A percentile compares a stretch with the other conserved stretches of the same genome.
These are phyloP conservation scores for Aquilaria yunnanensis DNA, from an alignment of 345 rosid species.

Conservation along the genomic window DNA sequence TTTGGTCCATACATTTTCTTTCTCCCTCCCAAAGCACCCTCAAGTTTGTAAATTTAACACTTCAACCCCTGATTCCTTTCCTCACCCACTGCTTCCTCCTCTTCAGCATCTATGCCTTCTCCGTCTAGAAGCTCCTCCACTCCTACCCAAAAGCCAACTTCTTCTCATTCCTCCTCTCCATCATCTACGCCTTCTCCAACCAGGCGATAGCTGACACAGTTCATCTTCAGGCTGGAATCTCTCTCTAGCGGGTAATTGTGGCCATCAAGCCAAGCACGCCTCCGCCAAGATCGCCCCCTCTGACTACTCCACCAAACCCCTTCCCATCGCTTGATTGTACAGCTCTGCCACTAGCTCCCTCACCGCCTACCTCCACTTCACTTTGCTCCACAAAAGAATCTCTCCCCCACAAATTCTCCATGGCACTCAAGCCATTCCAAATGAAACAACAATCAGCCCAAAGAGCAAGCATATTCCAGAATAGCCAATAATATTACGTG, in stretches of 20 bases:
- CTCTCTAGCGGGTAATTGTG: slow-evolving; percentile 46
- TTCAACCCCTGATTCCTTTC: too few species aligned
- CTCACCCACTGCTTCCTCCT: too few species aligned
- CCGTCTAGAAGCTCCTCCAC: too few species aligned
- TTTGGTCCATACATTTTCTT: too few species aligned
- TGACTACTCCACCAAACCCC: slow-evolving; percentile 21
- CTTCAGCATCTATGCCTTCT: too few species aligned
- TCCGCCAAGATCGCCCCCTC: slow-evolving; percentile 43
- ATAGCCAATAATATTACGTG: slow-evolving; percentile 31
- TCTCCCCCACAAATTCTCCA: slow-evolving; percentile 39
- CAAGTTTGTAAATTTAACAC: too few species aligned
- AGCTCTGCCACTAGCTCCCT: slow-evolving; percentile 29
- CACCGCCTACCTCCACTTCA: slow-evolving; percentile 45
- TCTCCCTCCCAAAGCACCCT: too few species aligned
- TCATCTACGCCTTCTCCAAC: too few species aligned
- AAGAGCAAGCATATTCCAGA: slow-evolving; percentile 42
- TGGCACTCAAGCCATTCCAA: slow-evolving; percentile 24
- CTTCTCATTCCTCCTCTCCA: too few species aligned
- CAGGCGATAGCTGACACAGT: too few species aligned
- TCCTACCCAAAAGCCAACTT: too few species aligned
- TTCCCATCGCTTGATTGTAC: slow-evolving; percentile 14
- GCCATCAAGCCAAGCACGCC: slow-evolving; percentile 26
- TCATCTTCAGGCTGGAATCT: neutral
- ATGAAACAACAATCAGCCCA: slow-evolving; percentile 38
- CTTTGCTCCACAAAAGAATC: slow-evolving; percentile 45